phyloP scores from a whole-genome alignment of 1,284 basidiomycete genomes.

The Cronartium ribicola region DNA sequence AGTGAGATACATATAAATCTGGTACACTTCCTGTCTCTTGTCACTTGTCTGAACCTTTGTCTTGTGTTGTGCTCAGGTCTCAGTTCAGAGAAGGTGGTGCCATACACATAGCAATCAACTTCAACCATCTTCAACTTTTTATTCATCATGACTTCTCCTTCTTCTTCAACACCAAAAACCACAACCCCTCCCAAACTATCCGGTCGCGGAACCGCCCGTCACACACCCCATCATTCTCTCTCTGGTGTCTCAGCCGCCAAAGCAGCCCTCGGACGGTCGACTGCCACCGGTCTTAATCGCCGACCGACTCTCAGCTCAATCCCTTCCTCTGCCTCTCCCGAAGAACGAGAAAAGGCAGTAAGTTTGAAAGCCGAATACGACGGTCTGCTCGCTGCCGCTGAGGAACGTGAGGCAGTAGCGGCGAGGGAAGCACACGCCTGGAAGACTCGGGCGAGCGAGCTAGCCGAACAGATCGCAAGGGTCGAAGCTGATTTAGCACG shows the following conservation, averaged over 20 bases:
- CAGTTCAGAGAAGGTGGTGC: no score
- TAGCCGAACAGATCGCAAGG: neutral
- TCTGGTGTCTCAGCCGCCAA: neutral
- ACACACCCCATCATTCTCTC: neutral
- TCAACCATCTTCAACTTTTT: no score
- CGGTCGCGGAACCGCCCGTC: neutral
- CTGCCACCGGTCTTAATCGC: neutral
- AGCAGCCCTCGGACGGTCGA: neutral
- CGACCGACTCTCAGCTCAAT: neutral
- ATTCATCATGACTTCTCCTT: neutral
- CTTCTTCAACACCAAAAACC: neutral
- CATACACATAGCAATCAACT: no score
- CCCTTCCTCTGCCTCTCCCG: neutral
- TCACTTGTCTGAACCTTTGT: no score
- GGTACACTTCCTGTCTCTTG: no score
- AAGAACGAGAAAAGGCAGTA: neutral
- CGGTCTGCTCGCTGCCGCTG: neutral
- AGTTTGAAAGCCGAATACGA: neutral
- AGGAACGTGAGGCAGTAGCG: neutral
- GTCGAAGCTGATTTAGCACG: neutral
- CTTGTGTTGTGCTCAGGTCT: no score
- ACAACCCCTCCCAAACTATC: neutral
- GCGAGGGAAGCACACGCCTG: neutral
- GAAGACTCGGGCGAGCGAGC: neutral
- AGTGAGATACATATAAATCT: no score